Evolutionary conservation across 345 rosid species (phyloP), one percentile per base, ranked within the genome.

Genomic region (Eucalyptus pauciflora): DNA sequence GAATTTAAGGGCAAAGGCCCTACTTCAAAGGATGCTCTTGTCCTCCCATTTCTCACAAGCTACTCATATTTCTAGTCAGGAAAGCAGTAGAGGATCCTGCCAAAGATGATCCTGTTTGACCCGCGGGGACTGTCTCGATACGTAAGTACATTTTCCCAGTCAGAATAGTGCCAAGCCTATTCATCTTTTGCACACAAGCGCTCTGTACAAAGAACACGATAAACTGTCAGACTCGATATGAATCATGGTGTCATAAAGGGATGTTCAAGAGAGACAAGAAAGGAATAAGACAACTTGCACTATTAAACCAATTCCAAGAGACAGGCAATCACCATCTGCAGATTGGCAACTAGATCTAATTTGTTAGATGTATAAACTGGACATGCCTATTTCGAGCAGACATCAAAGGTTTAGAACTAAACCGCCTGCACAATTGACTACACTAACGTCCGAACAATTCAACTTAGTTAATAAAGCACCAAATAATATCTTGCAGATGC

Each of bases 141-240:
- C 5, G 43, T 22, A 20, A 41, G 48, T 41, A 41, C 14, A 76
- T 43, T 41, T 76, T 20, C 48, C 7, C 4, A 22, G 15, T 76
- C 15, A 76, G 29, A 76, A 76, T 20, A 76, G 29, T 10, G 48
- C 88, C 56, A 67, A 17, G 46, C 69, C 87, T 94, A 94, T 49
- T 90, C 95, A 54, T 96, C 99, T 91, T 95, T 90, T 46, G 96
- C 94, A 91, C 99, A 96, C 90, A 96, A 89, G 37, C 99, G 95
- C 93, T 97, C 98, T 96, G 96, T 81, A 92, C 58, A 45, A 86
- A 87, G 49, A 91, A 88, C 86, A 87, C 4, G 46, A 76, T 11
- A 60, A 86, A 86, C 12, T 86, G 69, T 86, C 64, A 86, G 69
- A 86, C n/a, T 50, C 31, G 1, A 9, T 22, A 86, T 13, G 69